Conservation (phyloP, 1,139 yeast species). For the Debaryomycetaceae sp. region DNA sequence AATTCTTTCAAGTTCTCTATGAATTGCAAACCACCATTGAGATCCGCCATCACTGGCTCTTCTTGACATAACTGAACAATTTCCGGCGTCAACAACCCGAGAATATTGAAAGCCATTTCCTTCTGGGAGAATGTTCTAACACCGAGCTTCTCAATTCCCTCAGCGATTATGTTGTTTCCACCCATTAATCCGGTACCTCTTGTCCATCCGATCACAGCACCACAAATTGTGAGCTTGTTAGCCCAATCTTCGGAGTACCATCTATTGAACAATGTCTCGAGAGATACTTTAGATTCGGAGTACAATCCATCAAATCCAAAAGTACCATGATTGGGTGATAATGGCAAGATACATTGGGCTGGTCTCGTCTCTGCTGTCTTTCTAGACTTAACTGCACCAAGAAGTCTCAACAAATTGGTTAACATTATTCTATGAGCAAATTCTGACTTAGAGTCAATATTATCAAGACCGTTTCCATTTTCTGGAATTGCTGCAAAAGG, state of each 20-base stretch:
- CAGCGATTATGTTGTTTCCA: constrained; percentile 95
- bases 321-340: constrained; percentile 98
- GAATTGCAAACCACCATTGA: constrained; percentile 97
- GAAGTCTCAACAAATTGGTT: constrained; percentile 86
- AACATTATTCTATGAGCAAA: constrained; percentile 98
- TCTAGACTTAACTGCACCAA: constrained; percentile 85
- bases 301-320: constrained; percentile 97
- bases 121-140: constrained; percentile 97
- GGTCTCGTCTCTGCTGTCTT: constrained; percentile 94
- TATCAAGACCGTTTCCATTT: constrained; percentile 92
- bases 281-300: constrained; percentile 92
- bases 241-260: constrained; percentile 99
- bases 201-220: constrained; percentile 99
- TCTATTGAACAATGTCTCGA: constrained; percentile 96
- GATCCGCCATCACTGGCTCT: constrained; percentile 94
- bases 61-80: constrained; percentile 85
- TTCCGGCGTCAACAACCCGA: constrained; percentile 89
- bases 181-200: constrained; percentile 99
- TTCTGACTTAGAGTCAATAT: constrained; percentile 92
- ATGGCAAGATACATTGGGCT: constrained; percentile 93
- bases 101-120: constrained; percentile 97
- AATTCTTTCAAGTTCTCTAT: constrained; percentile 88
- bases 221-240: constrained; percentile 89
- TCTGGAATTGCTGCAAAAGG: constrained; percentile 99
- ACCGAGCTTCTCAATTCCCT: constrained; percentile 92